These are phyloP conservation scores for Raphanus sativus DNA, from an alignment of 345 rosid genomes.

Conservation along the genomic window DNA sequence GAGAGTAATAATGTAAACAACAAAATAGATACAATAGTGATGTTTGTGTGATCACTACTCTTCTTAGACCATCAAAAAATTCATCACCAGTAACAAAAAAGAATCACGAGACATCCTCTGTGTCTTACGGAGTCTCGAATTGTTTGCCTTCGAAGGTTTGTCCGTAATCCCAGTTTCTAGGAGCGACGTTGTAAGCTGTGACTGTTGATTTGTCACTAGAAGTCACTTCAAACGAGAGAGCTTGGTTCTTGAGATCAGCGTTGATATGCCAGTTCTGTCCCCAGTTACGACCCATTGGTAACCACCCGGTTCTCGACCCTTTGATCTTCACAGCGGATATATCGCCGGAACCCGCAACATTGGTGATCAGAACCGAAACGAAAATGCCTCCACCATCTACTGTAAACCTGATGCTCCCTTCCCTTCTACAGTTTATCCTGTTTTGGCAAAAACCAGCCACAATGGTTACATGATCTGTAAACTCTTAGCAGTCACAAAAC, in stretches of 20 bases:
- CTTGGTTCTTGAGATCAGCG: conserved; percentile 76
- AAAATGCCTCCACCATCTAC: conserved; percentile 73
- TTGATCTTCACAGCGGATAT: conserved; percentile 72
- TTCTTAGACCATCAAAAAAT: background rate
- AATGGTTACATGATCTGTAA: background rate
- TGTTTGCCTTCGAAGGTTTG: conserved; percentile 97
- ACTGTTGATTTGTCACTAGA: conserved; percentile 61
- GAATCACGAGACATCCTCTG: background rate
- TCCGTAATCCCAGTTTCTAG: conserved; percentile 77
- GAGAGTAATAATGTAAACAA: background rate
- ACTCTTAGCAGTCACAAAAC: background rate
- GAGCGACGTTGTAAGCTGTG: conserved; percentile 87
- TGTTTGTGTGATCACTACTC: background rate
- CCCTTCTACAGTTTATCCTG: conserved; percentile 92
- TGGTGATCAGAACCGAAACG: conserved; percentile 77
- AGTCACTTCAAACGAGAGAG: conserved; percentile 88
- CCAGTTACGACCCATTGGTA: conserved; percentile 98
- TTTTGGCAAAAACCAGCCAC: conserved; percentile 11
- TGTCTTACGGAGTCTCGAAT: conserved; percentile 47
- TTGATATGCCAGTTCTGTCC: conserved; percentile 99
- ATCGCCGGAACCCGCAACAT: conserved; percentile 93
- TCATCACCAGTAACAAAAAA: background rate
- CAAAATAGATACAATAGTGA: background rate
- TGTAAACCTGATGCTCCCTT: conserved; percentile 81
- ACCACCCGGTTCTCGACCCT: conserved; percentile 87